These are phyloP conservation scores for Phoma herbarum DNA, from an alignment of 2,329 filamentous ascomycete genomes.

Conservation along the genomic window DNA sequence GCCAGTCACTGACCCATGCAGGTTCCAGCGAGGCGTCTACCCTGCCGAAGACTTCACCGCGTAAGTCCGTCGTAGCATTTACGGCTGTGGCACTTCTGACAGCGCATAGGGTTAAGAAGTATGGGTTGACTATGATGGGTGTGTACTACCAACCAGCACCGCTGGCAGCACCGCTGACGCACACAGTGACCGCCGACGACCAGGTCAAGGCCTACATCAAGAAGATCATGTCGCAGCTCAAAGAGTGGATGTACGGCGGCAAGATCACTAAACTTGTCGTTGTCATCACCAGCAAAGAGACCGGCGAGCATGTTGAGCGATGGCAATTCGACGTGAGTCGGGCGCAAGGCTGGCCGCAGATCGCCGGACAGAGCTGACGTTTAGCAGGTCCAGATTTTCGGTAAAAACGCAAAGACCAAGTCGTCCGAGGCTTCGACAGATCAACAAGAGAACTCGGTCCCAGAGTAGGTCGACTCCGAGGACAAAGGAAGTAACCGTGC, in stretches of 20 bases:
- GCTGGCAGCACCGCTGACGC: conserved; percentile 26
- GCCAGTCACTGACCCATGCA: conserved; percentile 50
- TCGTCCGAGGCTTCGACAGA: conserved; percentile 62
- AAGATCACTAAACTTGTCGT: conserved; percentile 98
- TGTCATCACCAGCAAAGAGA: conserved; percentile 96
- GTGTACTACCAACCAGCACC: conserved; percentile 34
- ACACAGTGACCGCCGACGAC: conserved; percentile 86
- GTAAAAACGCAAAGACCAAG: conserved; percentile 60
- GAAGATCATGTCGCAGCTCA: conserved; percentile 97
- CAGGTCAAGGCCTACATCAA: conserved; percentile 99
- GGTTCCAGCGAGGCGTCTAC: conserved; percentile 84
- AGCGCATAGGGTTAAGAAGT: conserved; percentile 83
- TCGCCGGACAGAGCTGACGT: conserved; percentile 23
- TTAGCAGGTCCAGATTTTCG: conserved; percentile 66
- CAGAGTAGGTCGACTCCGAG: conserved; percentile 57
- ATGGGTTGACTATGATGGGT: conserved; percentile 97
- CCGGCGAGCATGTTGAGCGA: conserved; percentile 91
- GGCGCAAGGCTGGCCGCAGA: conserved; percentile 44
- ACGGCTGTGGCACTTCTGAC: conserved; percentile 24
- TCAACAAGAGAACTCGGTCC: conserved; percentile 76
- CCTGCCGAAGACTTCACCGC: conserved; percentile 96
- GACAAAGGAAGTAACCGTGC: background rate
- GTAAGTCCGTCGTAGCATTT: conserved; percentile 59
- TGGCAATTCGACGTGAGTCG: conserved; percentile 91
- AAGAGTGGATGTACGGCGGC: conserved; percentile 96